Evolutionary conservation across 2,329 filamentous ascomycete species (phyloP).

Genomic region (Xylaria sp.): DNA sequence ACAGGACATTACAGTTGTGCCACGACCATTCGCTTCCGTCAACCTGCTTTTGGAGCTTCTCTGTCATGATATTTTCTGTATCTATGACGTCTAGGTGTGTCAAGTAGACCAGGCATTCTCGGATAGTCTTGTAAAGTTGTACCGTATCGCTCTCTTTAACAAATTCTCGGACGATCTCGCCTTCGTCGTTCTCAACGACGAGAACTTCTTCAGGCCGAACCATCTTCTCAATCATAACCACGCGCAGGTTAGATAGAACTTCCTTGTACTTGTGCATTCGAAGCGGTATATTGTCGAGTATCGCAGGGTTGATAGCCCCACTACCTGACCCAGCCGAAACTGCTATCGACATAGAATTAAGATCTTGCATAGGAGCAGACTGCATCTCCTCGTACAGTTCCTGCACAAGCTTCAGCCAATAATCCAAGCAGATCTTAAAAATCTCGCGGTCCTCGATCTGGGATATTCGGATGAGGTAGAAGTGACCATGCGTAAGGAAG

Average conservation of each 20-base stretch:
- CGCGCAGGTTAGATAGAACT: slow-evolving; percentile 90
- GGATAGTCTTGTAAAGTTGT: slow-evolving; percentile 98
- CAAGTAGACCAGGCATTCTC: slow-evolving; percentile 95
- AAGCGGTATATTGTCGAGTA: slow-evolving; percentile 90
- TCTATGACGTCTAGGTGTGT: slow-evolving; percentile 98
- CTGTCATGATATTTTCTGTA: slow-evolving; percentile 99
- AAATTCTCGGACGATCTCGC: slow-evolving; percentile 98
- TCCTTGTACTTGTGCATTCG: slow-evolving; percentile 98
- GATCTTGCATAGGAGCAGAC: slow-evolving; percentile 88
- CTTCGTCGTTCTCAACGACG: slow-evolving; percentile 99
- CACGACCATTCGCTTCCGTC: slow-evolving; percentile 98
- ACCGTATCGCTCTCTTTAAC: slow-evolving; percentile 99
- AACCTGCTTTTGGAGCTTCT: slow-evolving; percentile 94
- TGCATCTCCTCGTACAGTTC: slow-evolving; percentile 99
- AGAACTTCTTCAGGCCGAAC: slow-evolving; percentile 96
- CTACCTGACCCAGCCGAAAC: slow-evolving; percentile 73
- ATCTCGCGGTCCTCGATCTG: slow-evolving; percentile 99
- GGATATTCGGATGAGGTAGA: slow-evolving; percentile 97
- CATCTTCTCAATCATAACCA: slow-evolving; percentile 99
- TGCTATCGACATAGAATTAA: slow-evolving; percentile 89
- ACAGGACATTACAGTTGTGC: slow-evolving; percentile 99
- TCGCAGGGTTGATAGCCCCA: slow-evolving; percentile 83
- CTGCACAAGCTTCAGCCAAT: slow-evolving; percentile 98
- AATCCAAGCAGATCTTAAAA: slow-evolving; percentile 99
- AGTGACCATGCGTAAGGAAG: slow-evolving; percentile 94